Percentiles rank a stretch among this genome's conserved stretches.
phyloP scores from a whole-genome alignment of 1,139 yeast genomes.

The Pichia sp. region DNA sequence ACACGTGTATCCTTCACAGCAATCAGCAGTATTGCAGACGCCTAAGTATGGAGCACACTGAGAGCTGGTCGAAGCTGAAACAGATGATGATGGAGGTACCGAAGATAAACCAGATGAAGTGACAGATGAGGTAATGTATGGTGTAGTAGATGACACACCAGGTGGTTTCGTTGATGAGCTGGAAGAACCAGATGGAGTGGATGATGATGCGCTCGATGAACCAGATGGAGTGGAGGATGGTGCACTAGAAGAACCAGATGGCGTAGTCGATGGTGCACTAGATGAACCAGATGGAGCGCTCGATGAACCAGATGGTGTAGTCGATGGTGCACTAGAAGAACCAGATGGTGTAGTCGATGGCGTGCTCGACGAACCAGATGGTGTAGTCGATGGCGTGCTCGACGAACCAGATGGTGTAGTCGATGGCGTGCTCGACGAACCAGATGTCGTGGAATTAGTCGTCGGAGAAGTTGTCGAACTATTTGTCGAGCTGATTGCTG shows the following conservation, averaged over 20 bases:
- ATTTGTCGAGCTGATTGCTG: neutral
- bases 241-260: too few species aligned
- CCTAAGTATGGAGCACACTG: neutral
- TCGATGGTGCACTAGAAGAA: too few species aligned
- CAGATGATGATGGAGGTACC: neutral
- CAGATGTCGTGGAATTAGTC: neutral
- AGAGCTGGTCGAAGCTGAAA: neutral
- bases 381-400: too few species aligned
- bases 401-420: too few species aligned
- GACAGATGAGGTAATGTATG: neutral
- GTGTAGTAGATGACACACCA: conserved; percentile 3
- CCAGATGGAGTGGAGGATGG: neutral
- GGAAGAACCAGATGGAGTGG: conserved; percentile 11
- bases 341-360: too few species aligned
- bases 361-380: too few species aligned
- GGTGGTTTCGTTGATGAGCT: too few species aligned
- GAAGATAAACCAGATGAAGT: neutral
- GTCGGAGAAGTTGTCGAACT: neutral
- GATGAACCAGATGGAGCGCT: too few species aligned
- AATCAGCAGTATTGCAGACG: neutral
- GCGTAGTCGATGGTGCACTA: too few species aligned
- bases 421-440: too few species aligned
- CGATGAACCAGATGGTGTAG: too few species aligned
- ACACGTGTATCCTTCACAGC: conserved; percentile 11
- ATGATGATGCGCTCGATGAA: conserved; percentile 1